Base-by-base conservation (phyloP, 257 asterid species). In the Nemophila menziesii region DNA sequence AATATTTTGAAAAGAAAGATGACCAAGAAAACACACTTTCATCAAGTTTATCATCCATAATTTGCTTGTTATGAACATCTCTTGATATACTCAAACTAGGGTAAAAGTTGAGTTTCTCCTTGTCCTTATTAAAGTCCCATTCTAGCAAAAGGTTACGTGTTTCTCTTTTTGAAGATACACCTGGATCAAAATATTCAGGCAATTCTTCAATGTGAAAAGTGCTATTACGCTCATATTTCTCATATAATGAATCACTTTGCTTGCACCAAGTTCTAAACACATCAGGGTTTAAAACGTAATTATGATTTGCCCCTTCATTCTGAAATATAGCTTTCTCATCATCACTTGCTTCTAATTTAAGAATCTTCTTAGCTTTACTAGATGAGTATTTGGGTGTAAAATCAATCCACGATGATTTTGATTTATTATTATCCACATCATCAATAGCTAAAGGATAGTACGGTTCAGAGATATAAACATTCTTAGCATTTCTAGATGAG, bases 141-240 rank as follows among this genome's bases (percentile, higher is more conserved):
- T 63, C 65, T 54, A 78, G 62, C 61, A 72, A 60, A 53, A 56
- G 58, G 49, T 60, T 44, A 29, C 6, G 42, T 8, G 67, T 69
- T 52, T 57, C 78, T 38, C 47, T 55, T 43, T 67, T 57, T 59
- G 58, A 29, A 54, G 49, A 45, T 22, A 55, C 70, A 62, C 45
- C 37, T 53, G 33, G 59, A 45, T 62, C 54, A 51, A 29, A 53
- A 43, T 52, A 56, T 47, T 53, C 78, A 40, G 71, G 66, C 29
- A 51, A 65, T 49, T 57, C 60, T 58, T 51, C 26, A 23, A 67
- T 51, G 60, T 46, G 72, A 54, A 39, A 66, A 20, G 53, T 44
- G 52, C 55, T 54, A 29, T 57, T 20, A 36, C 43, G 20, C 22
- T 55, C 60, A 46, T 48, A 16, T 54, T 60, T 63, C 48, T 71